Evolutionary conservation across 306 rosid species (phyloP), one percentile per base, ranked within the genome.

Genomic region (Acmispon strigosus): DNA sequence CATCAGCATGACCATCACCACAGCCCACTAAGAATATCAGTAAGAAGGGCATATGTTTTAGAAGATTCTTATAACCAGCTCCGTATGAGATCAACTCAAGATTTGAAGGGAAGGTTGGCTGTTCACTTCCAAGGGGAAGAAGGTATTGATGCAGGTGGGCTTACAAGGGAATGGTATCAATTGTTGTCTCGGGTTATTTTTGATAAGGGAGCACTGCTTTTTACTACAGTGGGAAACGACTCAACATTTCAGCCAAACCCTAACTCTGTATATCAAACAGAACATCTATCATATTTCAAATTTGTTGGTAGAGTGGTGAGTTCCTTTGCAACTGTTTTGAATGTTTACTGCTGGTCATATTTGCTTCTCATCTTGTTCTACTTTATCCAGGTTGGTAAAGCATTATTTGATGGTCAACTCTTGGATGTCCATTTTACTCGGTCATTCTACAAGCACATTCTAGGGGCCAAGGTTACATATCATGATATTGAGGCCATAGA

Each of bases 41-140:
- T 93, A 32, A 88, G 98, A 76, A 88, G 98, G 75, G 98, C 98
- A 2, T 93, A 93, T 81, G 85, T 93, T 78, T 87, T 93, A 62
- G 98, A 93, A 76, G 98, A 93, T 83, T 93, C 98, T 8, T 93
- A 93, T 75, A 93, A 93, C 81, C 98, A 93, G 81, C 84, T 93
- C 76, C 97, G 98, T 39, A 62, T 93, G 98, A 86, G 98, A 80
- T 78, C 97, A 50, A 80, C 88, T 27, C 79, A 73, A 74, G 97
- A 93, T 81, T 77, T 93, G 86, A 93, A 88, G 83, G 98, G 98
- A 51, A 86, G 98, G 83, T 82, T 93, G 86, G 90, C 93, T 22
- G 98, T 93, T 83, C 93, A 93, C 82, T 93, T 93, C 70, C 98
- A 93, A 93, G 98, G 98, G 82, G 98, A 93, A 85, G 98, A 93